These are phyloP conservation scores for Tricladium varicosporioides DNA, from an alignment of 2,329 filamentous ascomycete genomes.

Conservation along the genomic window DNA sequence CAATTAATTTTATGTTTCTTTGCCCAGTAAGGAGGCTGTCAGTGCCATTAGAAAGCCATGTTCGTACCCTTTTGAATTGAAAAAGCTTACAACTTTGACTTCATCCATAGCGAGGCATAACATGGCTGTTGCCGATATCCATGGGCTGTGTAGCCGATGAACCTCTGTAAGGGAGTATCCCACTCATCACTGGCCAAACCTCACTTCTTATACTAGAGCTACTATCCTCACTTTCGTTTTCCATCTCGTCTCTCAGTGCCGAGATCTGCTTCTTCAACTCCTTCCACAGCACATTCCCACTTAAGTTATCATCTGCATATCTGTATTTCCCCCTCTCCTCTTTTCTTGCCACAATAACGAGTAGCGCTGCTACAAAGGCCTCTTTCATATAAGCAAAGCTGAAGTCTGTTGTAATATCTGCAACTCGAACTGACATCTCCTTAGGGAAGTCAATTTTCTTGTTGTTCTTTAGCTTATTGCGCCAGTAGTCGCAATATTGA, in stretches of 20 bases:
- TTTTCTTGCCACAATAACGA: slow-evolving; percentile 50
- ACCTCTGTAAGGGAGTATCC: slow-evolving; percentile 13
- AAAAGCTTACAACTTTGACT: background rate
- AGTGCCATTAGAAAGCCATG: no score
- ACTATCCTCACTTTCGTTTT: slow-evolving; percentile 32
- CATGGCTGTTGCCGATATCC: slow-evolving; percentile 8
- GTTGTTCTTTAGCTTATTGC: slow-evolving; percentile 53
- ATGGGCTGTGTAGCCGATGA: slow-evolving; percentile 2
- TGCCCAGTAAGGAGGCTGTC: no score
- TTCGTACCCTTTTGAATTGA: no score
- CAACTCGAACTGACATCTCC: slow-evolving; percentile 55
- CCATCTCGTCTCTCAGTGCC: slow-evolving; percentile 59
- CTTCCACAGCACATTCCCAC: slow-evolving; percentile 54
- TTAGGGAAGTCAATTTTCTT: slow-evolving; percentile 59
- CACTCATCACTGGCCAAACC: slow-evolving; percentile 19
- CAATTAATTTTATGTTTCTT: no score
- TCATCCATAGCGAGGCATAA: slow-evolving; percentile 18
- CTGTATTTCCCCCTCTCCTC: slow-evolving; percentile 16
- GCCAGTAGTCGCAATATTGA: slow-evolving; percentile 63
- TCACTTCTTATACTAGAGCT: slow-evolving; percentile 14
- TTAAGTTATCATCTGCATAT: slow-evolving; percentile 40
- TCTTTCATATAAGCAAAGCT: slow-evolving; percentile 71
- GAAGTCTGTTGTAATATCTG: slow-evolving; percentile 61
- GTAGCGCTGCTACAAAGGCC: slow-evolving; percentile 61
- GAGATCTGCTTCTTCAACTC: slow-evolving; percentile 63